Conservation (phyloP, 768 basidiomycete species). For the Rhodocollybia butyracea region DNA sequence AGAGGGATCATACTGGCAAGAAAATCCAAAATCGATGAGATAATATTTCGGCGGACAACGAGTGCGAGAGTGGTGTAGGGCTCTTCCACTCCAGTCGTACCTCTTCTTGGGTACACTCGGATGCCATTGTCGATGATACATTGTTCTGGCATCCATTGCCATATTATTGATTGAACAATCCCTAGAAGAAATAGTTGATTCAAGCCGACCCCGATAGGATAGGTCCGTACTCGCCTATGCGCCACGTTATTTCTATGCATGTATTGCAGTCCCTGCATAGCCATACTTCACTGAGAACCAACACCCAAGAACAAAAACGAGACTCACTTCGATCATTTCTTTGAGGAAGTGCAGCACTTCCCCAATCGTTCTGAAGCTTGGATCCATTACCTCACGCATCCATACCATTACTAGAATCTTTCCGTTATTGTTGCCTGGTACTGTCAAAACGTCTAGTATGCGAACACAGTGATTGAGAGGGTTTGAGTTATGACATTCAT, state of each 20-base stretch:
- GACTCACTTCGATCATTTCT: conserved; percentile 27
- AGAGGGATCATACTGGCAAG: conserved; percentile 23
- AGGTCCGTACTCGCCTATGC: conserved; percentile 11
- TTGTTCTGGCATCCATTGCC: too few relatives aligned
- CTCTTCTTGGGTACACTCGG: not conserved
- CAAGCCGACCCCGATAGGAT: not conserved
- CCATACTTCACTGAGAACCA: not conserved
- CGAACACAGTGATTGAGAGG: conserved; percentile 28
- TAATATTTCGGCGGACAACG: conserved; percentile 30
- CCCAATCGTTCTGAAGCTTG: conserved; percentile 24
- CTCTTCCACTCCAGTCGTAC: conserved; percentile 3
- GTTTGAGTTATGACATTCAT: conserved; percentile 16
- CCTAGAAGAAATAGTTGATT: not conserved
- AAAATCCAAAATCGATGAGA: conserved; percentile 36
- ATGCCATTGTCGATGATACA: not conserved
- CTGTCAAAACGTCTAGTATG: conserved; percentile 18
- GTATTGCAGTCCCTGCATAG: conserved; percentile 25
- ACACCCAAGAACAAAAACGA: not conserved
- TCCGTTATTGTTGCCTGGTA: conserved; percentile 13
- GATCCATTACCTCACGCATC: conserved; percentile 12
- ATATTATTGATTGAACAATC: not conserved
- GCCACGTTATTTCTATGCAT: conserved; percentile 28
- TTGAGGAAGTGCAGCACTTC: conserved; percentile 25
- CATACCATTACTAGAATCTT: conserved; percentile 27
- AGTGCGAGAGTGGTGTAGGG: conserved; percentile 21